Evolutionary conservation across 2,329 filamentous ascomycete species (phyloP).

Genomic region (Cladophialophora exuberans): DNA sequence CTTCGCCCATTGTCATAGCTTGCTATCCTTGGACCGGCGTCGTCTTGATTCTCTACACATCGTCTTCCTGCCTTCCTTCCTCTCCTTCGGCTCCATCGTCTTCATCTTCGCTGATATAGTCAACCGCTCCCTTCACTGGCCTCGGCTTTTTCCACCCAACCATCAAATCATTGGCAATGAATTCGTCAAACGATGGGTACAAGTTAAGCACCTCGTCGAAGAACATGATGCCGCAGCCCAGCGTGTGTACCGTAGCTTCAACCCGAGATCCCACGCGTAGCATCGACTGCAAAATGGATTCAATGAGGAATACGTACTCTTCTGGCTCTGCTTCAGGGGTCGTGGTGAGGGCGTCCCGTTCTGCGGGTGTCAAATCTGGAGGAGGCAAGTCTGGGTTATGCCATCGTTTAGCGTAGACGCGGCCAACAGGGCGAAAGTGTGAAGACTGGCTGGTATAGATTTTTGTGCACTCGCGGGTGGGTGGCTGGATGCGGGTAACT

Average conservation of each 20-base stretch:
- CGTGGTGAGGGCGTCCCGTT: conserved; percentile 25
- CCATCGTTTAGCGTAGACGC: conserved; percentile 56
- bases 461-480: conserved; percentile 48
- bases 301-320: conserved; percentile 67
- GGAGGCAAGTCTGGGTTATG: conserved; percentile 45
- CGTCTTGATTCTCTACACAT: neutral
- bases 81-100: conserved; percentile 1
- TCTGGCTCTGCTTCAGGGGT: conserved; percentile 29
- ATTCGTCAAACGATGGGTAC: conserved; percentile 65
- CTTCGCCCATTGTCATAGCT: too few relatives aligned
- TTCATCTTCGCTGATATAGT: conserved; percentile 19
- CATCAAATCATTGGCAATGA: conserved; percentile 72
- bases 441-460: conserved; percentile 52
- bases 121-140: conserved; percentile 22
- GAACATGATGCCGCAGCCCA: conserved; percentile 65
- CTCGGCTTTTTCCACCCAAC: conserved; percentile 63
- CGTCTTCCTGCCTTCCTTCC: neutral
- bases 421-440: conserved; percentile 56
- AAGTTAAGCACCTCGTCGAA: conserved; percentile 62
- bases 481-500: conserved; percentile 56
- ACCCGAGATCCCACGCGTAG: conserved; percentile 70
- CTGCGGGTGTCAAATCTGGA: conserved; percentile 43
- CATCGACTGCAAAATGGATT: conserved; percentile 60
- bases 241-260: conserved; percentile 56
- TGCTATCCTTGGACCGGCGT: too few relatives aligned